Percentiles rank a stretch among this genome's conserved stretches.
phyloP scores from a whole-genome alignment of 139 green algal genomes.

The Chlorella sp. region DNA sequence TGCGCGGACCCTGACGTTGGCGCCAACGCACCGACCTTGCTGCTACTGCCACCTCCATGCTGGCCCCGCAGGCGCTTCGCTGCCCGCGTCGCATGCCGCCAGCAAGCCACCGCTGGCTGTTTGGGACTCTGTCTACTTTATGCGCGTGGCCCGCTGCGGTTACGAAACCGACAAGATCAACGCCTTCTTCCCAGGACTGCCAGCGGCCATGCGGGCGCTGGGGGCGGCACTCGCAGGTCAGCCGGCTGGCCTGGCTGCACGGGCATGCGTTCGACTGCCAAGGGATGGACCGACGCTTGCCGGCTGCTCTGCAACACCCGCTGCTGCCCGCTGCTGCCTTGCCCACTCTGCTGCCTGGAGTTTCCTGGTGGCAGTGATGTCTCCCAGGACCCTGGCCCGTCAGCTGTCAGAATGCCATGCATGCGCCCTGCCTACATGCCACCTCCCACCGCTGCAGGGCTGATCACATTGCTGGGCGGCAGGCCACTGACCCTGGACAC shows the following conservation, averaged over 20 bases:
- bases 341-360: background rate
- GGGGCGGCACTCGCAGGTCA: background rate
- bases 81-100: no score
- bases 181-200: conserved; percentile 91
- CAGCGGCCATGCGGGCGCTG: conserved; percentile 48
- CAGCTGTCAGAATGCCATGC: no score
- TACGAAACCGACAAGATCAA: conserved; percentile 93
- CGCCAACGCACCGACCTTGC: no score
- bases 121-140: conserved; percentile 91
- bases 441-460: background rate
- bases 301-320: no score
- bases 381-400: no score
- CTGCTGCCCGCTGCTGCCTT: background rate
- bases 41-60: no score
- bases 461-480: background rate
- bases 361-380: background rate
- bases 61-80: no score
- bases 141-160: conserved; percentile 75
- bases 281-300: no score
- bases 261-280: no score
- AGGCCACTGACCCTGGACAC: background rate
- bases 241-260: background rate
- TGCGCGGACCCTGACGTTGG: no score
- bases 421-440: no score
- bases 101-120: conserved; percentile 43